phyloP scores from a whole-genome alignment of 495 filamentous ascomycete genomes.

The Lophiotrema nucula region DNA sequence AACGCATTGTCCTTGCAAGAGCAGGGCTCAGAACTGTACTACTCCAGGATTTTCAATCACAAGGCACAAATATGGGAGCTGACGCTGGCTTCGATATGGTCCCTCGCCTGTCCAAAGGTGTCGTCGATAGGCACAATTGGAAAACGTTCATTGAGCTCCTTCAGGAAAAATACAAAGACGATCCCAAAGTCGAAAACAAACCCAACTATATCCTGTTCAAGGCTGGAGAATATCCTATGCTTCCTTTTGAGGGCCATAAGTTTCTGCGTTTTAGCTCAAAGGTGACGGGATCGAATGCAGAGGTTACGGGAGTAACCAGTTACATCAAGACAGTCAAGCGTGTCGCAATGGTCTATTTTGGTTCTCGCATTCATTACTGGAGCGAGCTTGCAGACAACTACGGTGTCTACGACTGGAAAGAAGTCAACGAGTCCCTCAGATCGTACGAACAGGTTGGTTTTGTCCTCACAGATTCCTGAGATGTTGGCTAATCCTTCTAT shows the following conservation, averaged over 20 bases:
- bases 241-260: conserved; percentile 41
- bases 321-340: conserved; percentile 16
- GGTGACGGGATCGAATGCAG: conserved; percentile 16
- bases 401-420: conserved; percentile 14
- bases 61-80: conserved; percentile 30
- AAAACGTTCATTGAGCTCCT: conserved; percentile 31
- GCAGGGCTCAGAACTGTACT: too few relatives aligned
- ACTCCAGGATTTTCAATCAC: conserved; percentile 4
- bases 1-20: too few relatives aligned
- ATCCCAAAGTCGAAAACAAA: conserved; percentile 34
- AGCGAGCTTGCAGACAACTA: conserved; percentile 10
- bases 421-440: conserved; percentile 23
- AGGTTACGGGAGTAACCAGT: conserved; percentile 1
- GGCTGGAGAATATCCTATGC: conserved; percentile 37
- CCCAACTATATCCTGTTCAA: conserved; percentile 39
- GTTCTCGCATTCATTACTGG: conserved; percentile 19
- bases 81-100: conserved; percentile 40
- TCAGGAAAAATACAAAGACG: conserved; percentile 33
- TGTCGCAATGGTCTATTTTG: conserved; percentile 9
- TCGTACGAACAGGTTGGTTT: conserved; percentile 28
- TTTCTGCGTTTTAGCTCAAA: conserved; percentile 41
- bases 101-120: conserved; percentile 34
- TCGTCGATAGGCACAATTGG: conserved; percentile 34
- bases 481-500: background rate
- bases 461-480: background rate